Evolutionary conservation across 2,329 filamentous ascomycete genomes (phyloP), one percentile per base, ranked within the genome.

Genomic region (Rhynchosporium secalis): DNA sequence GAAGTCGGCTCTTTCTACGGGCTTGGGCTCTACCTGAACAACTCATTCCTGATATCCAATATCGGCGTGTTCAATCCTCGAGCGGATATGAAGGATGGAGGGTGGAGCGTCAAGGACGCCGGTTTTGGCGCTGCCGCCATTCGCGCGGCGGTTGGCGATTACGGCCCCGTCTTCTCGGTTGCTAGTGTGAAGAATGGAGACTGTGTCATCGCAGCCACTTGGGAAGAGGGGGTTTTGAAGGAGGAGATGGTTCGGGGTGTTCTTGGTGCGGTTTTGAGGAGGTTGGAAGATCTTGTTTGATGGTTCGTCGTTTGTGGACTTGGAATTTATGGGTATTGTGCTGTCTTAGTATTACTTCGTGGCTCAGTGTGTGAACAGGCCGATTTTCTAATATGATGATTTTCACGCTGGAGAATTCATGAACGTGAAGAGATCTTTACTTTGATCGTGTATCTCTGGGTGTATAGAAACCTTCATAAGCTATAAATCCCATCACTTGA

Each of bases 1-100:
- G 60, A 66, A n/a, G 31, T 61, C 13, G 61, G 61, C 4, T 46
- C 46, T 1, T 66, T 66, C 20, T 54, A 55, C 15, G 61, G 59
- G 0, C 15, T 65, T 3, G 59, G 48, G 4, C 38, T 62, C 7
- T 64, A 65, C 51, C 48, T 58, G 47, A 68, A 64, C 20, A 66
- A 65, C 45, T 61, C 58, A 2, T 66, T 64, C 48, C 49, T 63
- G 31, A 58, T 64, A 43, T 65, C 61, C 9, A 68, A 65, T 56
- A 26, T 66, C 28, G 59, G 59, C 7, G 38, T 49, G 12, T 68
- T 66, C 40, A 54, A 68, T 55, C 62, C 64, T 2, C 47, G 36
- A 41, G 56, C 43, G n/a, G 54, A 46, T 33, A 62, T 56, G 49
- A 26, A 13, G 10, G 33, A 58, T n/a, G 64, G 60, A 41, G 62